These are phyloP conservation scores for Linanthus parryae DNA, from an alignment of 148 eudicot species.

Conservation along the genomic window DNA sequence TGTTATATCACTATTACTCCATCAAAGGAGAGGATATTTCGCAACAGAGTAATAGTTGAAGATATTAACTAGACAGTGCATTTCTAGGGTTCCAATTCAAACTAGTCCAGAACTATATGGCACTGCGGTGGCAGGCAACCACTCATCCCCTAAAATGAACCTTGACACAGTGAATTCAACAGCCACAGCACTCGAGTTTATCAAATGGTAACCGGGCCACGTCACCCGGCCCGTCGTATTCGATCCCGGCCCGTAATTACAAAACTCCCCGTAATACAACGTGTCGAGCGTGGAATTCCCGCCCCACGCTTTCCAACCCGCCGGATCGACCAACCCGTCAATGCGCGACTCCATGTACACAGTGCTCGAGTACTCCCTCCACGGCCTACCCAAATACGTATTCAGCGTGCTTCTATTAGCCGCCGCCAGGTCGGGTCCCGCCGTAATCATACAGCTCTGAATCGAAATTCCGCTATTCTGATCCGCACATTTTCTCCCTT, in stretches of 20 bases:
- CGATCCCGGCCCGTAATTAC: constrained; percentile 25
- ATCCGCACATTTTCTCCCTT: constrained; percentile 61
- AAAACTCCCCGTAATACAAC: constrained; percentile 27
- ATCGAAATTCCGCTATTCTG: constrained; percentile 76
- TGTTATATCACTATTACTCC: no score
- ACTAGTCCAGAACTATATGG: constrained; percentile 45
- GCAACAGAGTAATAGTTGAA: no score
- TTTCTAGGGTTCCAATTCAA: no score
- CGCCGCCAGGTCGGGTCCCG: constrained; percentile 47
- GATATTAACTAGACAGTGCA: no score
- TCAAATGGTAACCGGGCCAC: constrained; percentile 23
- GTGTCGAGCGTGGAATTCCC: constrained; percentile 27
- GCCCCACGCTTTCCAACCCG: constrained; percentile 18
- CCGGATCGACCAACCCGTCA: constrained; percentile 26
- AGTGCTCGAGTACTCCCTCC: constrained; percentile 65
- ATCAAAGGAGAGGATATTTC: no score
- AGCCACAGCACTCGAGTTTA: constrained; percentile 13
- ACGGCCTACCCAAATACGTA: constrained; percentile 71
- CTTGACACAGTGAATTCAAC: constrained; percentile 21
- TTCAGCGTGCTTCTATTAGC: constrained; percentile 15
- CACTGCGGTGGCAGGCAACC: constrained; percentile 35
- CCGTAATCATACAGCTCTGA: constrained; percentile 47
- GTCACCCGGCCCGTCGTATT: constrained; percentile 20
- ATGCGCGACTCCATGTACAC: constrained; percentile 48
- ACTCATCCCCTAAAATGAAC: constrained; percentile 18